Evolutionary conservation across 2,329 filamentous ascomycete species (phyloP).

Genomic region (Paecilomyces formosus): DNA sequence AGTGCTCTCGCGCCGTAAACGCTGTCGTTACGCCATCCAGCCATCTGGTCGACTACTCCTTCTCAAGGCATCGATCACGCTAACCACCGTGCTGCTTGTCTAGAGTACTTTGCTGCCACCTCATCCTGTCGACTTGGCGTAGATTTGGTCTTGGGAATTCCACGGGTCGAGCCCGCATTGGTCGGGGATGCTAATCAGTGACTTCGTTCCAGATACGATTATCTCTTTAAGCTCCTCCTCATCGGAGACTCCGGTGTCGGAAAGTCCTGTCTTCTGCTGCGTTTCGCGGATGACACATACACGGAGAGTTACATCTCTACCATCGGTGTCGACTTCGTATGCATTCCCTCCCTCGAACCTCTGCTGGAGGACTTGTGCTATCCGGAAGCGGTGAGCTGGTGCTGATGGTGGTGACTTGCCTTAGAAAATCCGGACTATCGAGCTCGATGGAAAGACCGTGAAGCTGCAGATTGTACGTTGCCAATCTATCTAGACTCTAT

Average conservation of each 20-base stretch:
- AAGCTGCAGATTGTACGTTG: conserved; percentile 93
- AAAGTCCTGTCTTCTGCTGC: conserved; percentile 97
- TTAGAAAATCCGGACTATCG: conserved; percentile 99
- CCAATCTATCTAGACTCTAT: not conserved
- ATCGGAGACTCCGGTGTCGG: conserved; percentile 99
- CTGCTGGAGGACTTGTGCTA: not conserved
- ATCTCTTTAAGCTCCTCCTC: conserved; percentile 99
- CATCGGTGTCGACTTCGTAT: conserved; percentile 97
- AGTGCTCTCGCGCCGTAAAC: conserved; percentile 14
- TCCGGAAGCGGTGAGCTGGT: conserved; percentile 10
- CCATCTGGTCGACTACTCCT: conserved; percentile 3
- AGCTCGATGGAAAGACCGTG: conserved; percentile 98
- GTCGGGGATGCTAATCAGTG: conserved; percentile 14
- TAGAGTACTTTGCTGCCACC: conserved; percentile 16
- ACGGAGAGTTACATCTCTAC: conserved; percentile 99
- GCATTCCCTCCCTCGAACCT: conserved; percentile 30
- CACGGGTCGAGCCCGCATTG: not conserved
- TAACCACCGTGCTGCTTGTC: not conserved
- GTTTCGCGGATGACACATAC: conserved; percentile 98
- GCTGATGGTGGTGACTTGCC: conserved; percentile 11
- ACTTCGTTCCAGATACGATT: conserved; percentile 76
- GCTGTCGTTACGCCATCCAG: conserved; percentile 1
- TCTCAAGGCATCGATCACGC: not conserved
- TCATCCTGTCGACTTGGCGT: conserved; percentile 1
- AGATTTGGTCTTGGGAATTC: not conserved